phyloP scores from a whole-genome alignment of 768 basidiomycete genomes.

The Calocybe gangraenosa region DNA sequence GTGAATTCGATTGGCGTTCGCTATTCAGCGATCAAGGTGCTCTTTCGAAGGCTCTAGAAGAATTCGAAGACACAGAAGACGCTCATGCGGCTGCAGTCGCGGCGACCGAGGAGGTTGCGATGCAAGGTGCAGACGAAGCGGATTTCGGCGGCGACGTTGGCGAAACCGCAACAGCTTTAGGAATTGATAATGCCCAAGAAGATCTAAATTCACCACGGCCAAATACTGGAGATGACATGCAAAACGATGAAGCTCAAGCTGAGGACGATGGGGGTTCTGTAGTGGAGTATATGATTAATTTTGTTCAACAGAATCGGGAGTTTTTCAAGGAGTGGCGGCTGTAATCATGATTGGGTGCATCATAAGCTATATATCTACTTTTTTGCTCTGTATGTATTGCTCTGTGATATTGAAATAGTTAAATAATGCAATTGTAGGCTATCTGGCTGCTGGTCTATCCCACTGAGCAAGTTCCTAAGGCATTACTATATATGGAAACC shows the following conservation, averaged over 20 bases:
- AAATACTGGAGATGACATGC: constrained; percentile 24
- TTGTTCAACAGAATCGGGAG: constrained; percentile 58
- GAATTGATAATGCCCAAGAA: constrained; percentile 10
- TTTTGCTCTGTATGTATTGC: no score
- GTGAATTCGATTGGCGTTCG: constrained; percentile 92
- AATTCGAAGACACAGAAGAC: constrained; percentile 88
- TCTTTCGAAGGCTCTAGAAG: constrained; percentile 71
- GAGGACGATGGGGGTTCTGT: constrained; percentile 62
- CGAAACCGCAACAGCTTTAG: constrained; percentile 15
- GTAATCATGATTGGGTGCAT: constrained; percentile 22
- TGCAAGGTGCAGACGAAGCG: constrained; percentile 75
- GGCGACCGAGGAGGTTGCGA: constrained; percentile 61
- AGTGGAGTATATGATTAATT: constrained; percentile 80
- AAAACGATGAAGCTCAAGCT: constrained; percentile 32
- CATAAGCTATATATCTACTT: not conserved
- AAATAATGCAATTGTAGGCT: no score
- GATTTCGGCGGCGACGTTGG: constrained; percentile 63
- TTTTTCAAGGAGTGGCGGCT: constrained; percentile 73
- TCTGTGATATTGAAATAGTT: no score
- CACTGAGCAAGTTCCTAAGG: no score
- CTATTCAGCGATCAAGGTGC: constrained; percentile 67
- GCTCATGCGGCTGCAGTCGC: constrained; percentile 77
- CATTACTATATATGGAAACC: constrained; percentile 1
- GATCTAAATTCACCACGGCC: constrained; percentile 4
- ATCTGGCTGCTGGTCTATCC: no score